phyloP scores from a whole-genome alignment of 768 basidiomycete genomes.

The Panus rudis region DNA sequence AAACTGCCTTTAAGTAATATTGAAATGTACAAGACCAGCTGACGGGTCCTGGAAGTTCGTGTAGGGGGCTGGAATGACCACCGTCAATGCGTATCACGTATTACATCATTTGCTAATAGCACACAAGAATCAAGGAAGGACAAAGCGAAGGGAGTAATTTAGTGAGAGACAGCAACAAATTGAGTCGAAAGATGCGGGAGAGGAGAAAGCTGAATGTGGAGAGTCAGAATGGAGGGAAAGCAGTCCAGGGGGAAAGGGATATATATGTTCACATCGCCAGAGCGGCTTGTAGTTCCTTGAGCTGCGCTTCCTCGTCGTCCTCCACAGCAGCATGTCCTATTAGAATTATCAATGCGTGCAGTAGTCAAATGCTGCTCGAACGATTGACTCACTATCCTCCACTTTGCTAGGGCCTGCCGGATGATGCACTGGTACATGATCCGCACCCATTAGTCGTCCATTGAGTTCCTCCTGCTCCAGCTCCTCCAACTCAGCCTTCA shows the following conservation, averaged over 20 bases:
- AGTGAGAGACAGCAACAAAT: too few species aligned
- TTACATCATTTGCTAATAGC: background rate
- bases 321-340: constrained; percentile 47
- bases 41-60: too few species aligned
- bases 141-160: too few species aligned
- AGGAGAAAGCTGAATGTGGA: constrained; percentile 1
- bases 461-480: constrained; percentile 87
- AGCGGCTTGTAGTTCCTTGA: constrained; percentile 82
- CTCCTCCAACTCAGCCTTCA: constrained; percentile 74
- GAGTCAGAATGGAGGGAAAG: background rate
- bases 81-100: background rate
- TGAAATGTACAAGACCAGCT: too few species aligned
- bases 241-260: background rate
- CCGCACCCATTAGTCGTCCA: constrained; percentile 76
- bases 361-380: too few species aligned
- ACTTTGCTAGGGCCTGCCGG: constrained; percentile 52
- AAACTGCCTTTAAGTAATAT: too few species aligned
- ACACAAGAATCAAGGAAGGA: background rate
- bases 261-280: constrained; percentile 58
- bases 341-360: too few species aligned
- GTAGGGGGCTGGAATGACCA: too few species aligned
- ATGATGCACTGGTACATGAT: constrained; percentile 81
- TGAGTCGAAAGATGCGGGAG: too few species aligned
- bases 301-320: constrained; percentile 88
- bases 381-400: constrained; percentile 39